Conservation (phyloP, 2,329 filamentous ascomycete species). For the Ophiostoma ulmi region DNA sequence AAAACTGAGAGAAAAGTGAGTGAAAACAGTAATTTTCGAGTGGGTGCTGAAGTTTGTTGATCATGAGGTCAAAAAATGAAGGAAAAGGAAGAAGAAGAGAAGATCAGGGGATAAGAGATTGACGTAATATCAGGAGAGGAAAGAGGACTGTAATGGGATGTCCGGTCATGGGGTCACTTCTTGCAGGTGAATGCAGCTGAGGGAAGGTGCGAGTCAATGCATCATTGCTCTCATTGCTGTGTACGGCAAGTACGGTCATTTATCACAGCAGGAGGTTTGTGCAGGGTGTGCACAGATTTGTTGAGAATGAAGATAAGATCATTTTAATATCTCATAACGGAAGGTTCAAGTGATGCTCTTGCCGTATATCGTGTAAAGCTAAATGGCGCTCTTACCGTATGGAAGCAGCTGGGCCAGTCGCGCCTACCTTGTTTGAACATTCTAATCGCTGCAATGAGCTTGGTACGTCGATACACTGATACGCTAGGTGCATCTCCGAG, state of each 20-base stretch:
- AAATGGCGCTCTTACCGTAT: background rate
- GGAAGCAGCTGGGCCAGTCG: background rate
- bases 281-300: background rate
- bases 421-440: background rate
- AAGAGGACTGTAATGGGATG: background rate
- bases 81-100: background rate
- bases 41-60: background rate
- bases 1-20: background rate
- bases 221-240: background rate
- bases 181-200: background rate
- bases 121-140: background rate
- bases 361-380: background rate
- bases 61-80: slow-evolving; percentile 5
- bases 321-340: background rate
- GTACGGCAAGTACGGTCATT: slow-evolving; percentile 3
- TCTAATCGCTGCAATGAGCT: background rate
- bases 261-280: background rate
- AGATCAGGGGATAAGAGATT: background rate
- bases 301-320: background rate
- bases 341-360: slow-evolving; percentile 9
- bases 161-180: background rate
- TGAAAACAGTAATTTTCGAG: background rate
- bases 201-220: slow-evolving; percentile 5
- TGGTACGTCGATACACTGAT: background rate
- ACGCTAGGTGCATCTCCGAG: slow-evolving; percentile 8